Evolutionary conservation across 2,329 filamentous ascomycete genomes (phyloP), one percentile per base, ranked within the genome.

Genomic region (Blastomyces parvus): DNA sequence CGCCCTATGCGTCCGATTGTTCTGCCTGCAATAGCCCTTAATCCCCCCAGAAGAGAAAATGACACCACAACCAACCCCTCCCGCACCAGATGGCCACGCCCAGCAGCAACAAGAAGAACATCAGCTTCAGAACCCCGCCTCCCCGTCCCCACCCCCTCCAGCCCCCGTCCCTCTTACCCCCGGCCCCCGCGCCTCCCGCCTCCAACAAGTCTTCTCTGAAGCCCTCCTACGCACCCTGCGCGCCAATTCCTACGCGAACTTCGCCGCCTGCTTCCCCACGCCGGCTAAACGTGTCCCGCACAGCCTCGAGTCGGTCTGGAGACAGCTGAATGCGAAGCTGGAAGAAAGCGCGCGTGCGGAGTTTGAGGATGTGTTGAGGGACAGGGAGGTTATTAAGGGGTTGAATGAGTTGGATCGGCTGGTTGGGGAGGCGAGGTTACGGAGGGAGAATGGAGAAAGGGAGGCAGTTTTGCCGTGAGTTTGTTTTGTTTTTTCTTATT

Each of bases 181-280:
- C 2, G 84, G 85, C 40, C 83, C 81, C 33, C 85, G 85, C 75
- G 85, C 84, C 30, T 78, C 82, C 57, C 82, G 82, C 58, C 77
- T 88, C 8, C 80, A 84, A 69, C 83, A 84, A 67, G 79, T 87
- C 66, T 87, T 85, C 75, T 76, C 78, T 62, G 79, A 84, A 64
- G 84, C 85, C 19, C 78, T 86, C 27, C 78, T 80, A 13, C 82
- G 84, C 65, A 84, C 85, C 0, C 72, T 87, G n/a, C 81, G 82
- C 66, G 83, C 84, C 60, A 85, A 84, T 72, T 84, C 80, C 11
- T 83, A 85, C 70, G 76, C 78, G 59, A 86, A 86, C 68, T 88
- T 87, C 71, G 79, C 83, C 0, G 76, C 83, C 30, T 88, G 85
- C 69, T 87, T 87, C 67, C 85, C 85, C 0, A 88, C 85, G 0